Evolutionary conservation across 495 filamentous ascomycete species (phyloP).

Genomic region (Trichocladium uniseriatum): DNA sequence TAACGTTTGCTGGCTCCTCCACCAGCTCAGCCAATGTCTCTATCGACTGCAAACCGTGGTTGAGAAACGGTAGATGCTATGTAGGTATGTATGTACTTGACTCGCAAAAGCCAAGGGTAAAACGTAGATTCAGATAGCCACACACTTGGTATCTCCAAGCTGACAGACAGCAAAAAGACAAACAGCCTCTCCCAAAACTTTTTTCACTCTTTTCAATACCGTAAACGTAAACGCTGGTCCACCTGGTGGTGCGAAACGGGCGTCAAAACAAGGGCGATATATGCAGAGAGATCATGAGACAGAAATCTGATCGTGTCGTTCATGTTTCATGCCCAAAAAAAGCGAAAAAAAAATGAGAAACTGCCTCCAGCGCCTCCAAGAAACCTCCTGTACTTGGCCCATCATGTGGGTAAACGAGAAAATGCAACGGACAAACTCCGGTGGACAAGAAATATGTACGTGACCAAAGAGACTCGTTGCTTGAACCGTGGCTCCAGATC

Average conservation of each 20-base stretch:
- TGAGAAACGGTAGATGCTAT: neutral
- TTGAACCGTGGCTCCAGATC: slow-evolving; percentile 1
- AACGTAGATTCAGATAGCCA: slow-evolving; percentile 4
- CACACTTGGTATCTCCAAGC: neutral
- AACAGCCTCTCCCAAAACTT: neutral
- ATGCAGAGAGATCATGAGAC: slow-evolving; percentile 5
- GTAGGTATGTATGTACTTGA: neutral
- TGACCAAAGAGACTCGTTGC: neutral
- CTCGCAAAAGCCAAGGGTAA: neutral
- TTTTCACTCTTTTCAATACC: neutral
- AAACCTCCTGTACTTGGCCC: slow-evolving; percentile 1
- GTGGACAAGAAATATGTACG: neutral
- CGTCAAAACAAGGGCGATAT: neutral
- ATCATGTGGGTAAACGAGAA: neutral
- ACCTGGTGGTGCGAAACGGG: neutral
- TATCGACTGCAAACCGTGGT: neutral
- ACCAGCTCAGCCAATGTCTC: too few species aligned
- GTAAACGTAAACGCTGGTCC: neutral
- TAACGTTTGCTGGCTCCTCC: too few species aligned
- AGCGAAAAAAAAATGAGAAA: neutral
- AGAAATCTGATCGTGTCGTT: slow-evolving; percentile 13
- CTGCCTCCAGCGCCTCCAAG: slow-evolving; percentile 11
- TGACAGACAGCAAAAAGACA: neutral
- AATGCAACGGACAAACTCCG: slow-evolving; percentile 3
- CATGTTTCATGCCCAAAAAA: slow-evolving; percentile 7